phyloP scores from a whole-genome alignment of 176 grass and related monocot genomes.

The Tuctoria greenei region DNA sequence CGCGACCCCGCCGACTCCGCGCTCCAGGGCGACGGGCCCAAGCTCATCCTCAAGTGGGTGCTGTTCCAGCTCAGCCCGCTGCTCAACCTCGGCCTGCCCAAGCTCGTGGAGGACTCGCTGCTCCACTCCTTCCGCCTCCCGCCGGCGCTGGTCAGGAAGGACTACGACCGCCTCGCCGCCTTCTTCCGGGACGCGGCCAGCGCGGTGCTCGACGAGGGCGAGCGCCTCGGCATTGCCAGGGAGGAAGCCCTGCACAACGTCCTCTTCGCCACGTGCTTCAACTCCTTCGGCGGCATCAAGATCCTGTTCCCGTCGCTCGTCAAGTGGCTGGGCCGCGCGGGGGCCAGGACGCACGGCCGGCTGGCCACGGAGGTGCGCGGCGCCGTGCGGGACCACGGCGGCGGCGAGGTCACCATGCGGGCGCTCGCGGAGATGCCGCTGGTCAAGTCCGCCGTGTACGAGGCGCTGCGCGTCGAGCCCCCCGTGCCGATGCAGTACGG shows the following conservation, averaged over 20 bases:
- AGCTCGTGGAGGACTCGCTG: constrained; percentile 69
- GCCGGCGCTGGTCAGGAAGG: constrained; percentile 61
- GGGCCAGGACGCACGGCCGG: constrained; percentile 56
- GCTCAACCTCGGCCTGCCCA: constrained; percentile 77
- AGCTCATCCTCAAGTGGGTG: constrained; percentile 80
- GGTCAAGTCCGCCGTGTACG: constrained; percentile 86
- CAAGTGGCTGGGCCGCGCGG: constrained; percentile 88
- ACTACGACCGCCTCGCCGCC: constrained; percentile 77
- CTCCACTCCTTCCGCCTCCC: constrained; percentile 87
- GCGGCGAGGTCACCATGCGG: constrained; percentile 58
- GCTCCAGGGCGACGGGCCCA: constrained; percentile 61
- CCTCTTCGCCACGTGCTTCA: constrained; percentile 97
- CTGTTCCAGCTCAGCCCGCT: constrained; percentile 81
- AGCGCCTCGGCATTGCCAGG: constrained; percentile 60
- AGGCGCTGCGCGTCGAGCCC: constrained; percentile 87
- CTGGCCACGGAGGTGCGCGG: constrained; percentile 77
- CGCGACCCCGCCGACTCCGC: constrained; percentile 57
- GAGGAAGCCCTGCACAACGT: constrained; percentile 93
- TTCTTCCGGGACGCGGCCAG: constrained; percentile 71
- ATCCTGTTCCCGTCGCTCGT: constrained; percentile 69
- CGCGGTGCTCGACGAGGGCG: constrained; percentile 67
- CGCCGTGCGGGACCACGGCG: constrained; percentile 53
- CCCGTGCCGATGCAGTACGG: constrained; percentile 97
- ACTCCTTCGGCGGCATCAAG: constrained; percentile 89
- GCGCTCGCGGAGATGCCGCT: constrained; percentile 89